Base-by-base conservation (phyloP, 2,329 filamentous ascomycete genomes). In the Alternaria gansuensis region DNA sequence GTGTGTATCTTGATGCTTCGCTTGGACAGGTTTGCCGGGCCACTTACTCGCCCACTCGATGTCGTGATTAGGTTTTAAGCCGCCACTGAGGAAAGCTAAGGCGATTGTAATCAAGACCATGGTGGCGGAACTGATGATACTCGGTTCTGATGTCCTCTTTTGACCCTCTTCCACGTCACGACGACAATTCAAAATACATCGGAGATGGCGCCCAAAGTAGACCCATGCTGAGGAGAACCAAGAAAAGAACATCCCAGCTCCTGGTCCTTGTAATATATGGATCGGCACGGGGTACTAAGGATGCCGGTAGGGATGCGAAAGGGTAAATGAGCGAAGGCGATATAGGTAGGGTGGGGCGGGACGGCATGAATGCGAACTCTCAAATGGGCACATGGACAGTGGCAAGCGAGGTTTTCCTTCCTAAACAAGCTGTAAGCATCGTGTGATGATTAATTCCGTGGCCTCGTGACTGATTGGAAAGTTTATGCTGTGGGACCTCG, bases 401-500 rank as follows among this genome's bases (percentile, higher is more conserved):
- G 45, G 54, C 29, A 57, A 45, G 49, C 50, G 40, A 48, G 33
- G 24, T 50, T 39, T 29, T 37, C 4, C 31, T 39, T 39, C n/a
- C 34, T 29, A 14, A 36, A 26, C 13, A 29, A 11, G 24, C 24
- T 39, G 23, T 50, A 39, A 24, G 21, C 31, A 48, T 24, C 44
- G n/a, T 48, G 33, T 23, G 29, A 48, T n/a, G 44, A 34, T 17
- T 23, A 34, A 31, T 37, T 11, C 21, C 23, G 13, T 28, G 33
- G 21, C 34, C 34, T 28, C n/a, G 28, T 49, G 28, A 48, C 44
- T 33, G 54, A 23, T 46, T 44, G 45, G 7, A 45, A 54, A 54
- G 23, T 31, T 59, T 59, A 59, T 59, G 51, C 56, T 45, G 51
- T 59, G 56, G 26, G 53, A 54, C 51, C 31, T 49, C 21, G 29